These are phyloP conservation scores for Paraurostyla sp. DNA, from an alignment of 73 alveolate genomes.

Conservation along the genomic window DNA sequence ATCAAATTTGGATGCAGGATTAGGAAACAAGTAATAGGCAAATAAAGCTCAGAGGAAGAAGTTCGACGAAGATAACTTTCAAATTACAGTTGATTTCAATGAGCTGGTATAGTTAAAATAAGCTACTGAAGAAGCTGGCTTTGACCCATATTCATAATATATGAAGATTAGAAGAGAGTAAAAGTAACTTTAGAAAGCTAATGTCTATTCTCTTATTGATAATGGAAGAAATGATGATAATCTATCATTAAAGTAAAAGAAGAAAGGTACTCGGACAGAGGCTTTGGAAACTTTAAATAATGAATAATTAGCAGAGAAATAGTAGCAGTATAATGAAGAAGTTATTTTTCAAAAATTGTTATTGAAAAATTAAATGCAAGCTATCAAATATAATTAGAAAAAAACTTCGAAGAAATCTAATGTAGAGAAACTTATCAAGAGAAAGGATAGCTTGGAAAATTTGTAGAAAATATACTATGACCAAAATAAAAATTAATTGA, in stretches of 20 bases:
- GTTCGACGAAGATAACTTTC: not conserved
- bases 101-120: conserved; percentile 7
- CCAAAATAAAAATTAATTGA: not conserved
- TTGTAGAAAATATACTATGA: not conserved
- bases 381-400: not conserved
- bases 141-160: conserved; percentile 53
- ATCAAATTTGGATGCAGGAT: not conserved
- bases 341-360: not conserved
- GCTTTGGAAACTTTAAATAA: not conserved
- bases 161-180: not conserved
- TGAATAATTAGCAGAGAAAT: not conserved
- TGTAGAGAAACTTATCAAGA: not conserved
- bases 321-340: not conserved
- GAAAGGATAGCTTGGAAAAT: not conserved
- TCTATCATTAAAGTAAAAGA: not conserved
- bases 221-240: conserved; percentile 5
- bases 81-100: conserved; percentile 33
- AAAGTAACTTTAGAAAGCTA: not conserved
- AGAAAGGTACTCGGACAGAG: not conserved
- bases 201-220: not conserved
- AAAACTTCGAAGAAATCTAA: not conserved
- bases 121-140: conserved; percentile 59
- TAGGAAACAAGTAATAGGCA: not conserved
- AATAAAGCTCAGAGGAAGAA: too few relatives aligned
- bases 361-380: not conserved